A percentile compares a stretch with the other conserved stretches of the same genome.
Evolutionary conservation across 2,329 filamentous ascomycete genomes (phyloP).

Genomic region (Rhexocercosporidium sp.): DNA sequence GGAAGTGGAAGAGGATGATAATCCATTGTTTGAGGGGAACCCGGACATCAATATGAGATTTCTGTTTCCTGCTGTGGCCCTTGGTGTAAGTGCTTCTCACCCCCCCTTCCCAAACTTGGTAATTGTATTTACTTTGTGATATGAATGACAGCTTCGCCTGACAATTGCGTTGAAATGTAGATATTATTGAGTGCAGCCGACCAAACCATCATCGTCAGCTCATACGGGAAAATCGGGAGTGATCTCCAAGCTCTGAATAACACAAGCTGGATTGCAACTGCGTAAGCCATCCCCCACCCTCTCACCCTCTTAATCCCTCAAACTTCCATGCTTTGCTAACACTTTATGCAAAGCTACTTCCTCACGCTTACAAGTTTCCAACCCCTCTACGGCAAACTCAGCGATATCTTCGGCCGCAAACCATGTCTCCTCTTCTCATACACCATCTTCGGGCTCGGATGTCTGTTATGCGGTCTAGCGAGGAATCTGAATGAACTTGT

Average conservation of each 20-base stretch:
- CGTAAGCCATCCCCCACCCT: constrained; percentile 39
- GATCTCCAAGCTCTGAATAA: constrained; percentile 76
- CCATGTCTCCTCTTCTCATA: constrained; percentile 68
- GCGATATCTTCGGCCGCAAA: constrained; percentile 74
- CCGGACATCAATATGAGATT: constrained; percentile 50
- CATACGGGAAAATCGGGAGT: constrained; percentile 78
- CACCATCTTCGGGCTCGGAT: constrained; percentile 67
- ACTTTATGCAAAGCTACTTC: constrained; percentile 61
- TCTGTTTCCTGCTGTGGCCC: constrained; percentile 64
- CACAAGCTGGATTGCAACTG: constrained; percentile 76
- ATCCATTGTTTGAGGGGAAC: constrained; percentile 35
- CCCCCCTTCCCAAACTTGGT: not conserved
- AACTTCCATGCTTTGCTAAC: constrained; percentile 8
- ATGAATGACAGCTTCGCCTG: too few species aligned
- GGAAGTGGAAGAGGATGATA: constrained; percentile 23
- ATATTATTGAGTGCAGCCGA: constrained; percentile 76
- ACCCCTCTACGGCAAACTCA: constrained; percentile 73
- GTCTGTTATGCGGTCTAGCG: constrained; percentile 66
- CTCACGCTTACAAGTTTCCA: constrained; percentile 77
- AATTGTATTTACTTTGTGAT: not conserved
- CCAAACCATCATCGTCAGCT: constrained; percentile 78
- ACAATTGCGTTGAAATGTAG: too few species aligned
- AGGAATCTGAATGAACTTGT: constrained; percentile 69
- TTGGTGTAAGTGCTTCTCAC: constrained; percentile 56
- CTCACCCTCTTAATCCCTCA: not conserved